Base-by-base conservation (phyloP, 2,329 filamentous ascomycete species). In the Eutypa lata region DNA sequence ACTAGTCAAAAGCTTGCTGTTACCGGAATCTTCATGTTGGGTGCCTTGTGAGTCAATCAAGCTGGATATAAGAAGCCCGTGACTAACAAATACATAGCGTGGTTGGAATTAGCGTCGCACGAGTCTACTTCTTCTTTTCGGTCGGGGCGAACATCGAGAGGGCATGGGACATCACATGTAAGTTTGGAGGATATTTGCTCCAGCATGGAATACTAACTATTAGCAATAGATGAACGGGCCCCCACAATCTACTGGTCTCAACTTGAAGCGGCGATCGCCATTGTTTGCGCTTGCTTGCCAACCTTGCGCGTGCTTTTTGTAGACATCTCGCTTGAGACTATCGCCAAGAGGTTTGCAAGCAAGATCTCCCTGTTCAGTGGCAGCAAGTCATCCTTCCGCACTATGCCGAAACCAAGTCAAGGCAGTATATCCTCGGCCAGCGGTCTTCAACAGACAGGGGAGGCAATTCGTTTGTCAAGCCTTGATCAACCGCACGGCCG, bases 11-110 rank as follows among this genome's bases (percentile, higher is more conserved):
- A 53, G 33, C 22, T 53, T 24, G 53, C 48, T 14, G 28, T 53
- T 14, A 47, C n/a, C 8, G 48, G 48, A 11, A 47, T 56, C 22
- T 52, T 55, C 28, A 14, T 52, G 19, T 31, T 55, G 3, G 53
- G 53, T 21, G 47, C 37, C 16, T 52, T 55, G 53, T 55, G 44
- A 52, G 53, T 48, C 14, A 2, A 42, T 33, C 13, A n/a, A n/a
- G n/a, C n/a, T n/a, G n/a, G n/a, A n/a, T n/a, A n/a, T n/a, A n/a
- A n/a, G n/a, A n/a, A n/a, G n/a, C n/a, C n/a, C n/a, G n/a, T n/a
- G n/a, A n/a, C n/a, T n/a, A n/a, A n/a, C n/a, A n/a, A n/a, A n/a
- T n/a, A n/a, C n/a, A n/a, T n/a, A n/a, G n/a, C n/a, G n/a, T n/a
- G n/a, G n/a, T n/a, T n/a, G n/a, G n/a, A n/a, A n/a, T n/a, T n/a